A percentile compares a stretch with the other conserved stretches of the same genome.
These are phyloP conservation scores for Stemphylium beticola DNA, from an alignment of 2,329 filamentous ascomycete genomes.

Conservation along the genomic window DNA sequence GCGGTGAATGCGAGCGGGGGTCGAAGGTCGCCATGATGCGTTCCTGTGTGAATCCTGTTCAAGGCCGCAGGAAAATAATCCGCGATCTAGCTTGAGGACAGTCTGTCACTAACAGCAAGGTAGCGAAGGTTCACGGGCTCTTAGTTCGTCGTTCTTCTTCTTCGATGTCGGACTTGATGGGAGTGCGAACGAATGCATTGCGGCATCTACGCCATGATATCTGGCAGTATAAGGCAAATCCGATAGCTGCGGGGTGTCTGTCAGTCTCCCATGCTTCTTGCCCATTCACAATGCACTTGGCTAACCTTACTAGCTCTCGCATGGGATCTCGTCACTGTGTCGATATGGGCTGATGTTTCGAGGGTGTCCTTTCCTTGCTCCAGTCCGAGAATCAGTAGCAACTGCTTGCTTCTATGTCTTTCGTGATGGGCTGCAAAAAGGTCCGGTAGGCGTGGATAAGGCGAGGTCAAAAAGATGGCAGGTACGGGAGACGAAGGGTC, in stretches of 20 bases:
- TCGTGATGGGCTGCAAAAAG: neutral
- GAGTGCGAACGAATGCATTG: slow-evolving; percentile 25
- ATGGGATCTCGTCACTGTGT: neutral
- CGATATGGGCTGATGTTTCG: neutral
- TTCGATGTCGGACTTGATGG: slow-evolving; percentile 14
- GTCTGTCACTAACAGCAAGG: slow-evolving; percentile 4
- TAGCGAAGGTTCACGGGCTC: neutral
- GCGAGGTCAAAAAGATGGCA: slow-evolving; percentile 8
- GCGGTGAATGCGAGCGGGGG: slow-evolving; percentile 34
- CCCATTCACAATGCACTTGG: neutral
- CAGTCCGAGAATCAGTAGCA: neutral
- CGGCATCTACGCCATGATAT: slow-evolving; percentile 14
- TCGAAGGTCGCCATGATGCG: slow-evolving; percentile 27
- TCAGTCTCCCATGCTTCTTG: neutral
- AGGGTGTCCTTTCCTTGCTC: neutral
- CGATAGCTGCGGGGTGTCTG: neutral
- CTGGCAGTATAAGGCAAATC: neutral
- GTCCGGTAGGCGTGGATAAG: neutral
- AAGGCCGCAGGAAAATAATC: neutral
- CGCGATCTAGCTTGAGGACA: neutral
- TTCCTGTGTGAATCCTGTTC: slow-evolving; percentile 7
- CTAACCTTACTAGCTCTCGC: slow-evolving; percentile 3
- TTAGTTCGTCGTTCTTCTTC: slow-evolving; percentile 11
- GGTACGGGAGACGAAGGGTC: slow-evolving; percentile 1
- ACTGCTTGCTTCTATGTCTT: neutral